Conservation (phyloP, 257 asterid genomes). For the Solanum chilense region DNA sequence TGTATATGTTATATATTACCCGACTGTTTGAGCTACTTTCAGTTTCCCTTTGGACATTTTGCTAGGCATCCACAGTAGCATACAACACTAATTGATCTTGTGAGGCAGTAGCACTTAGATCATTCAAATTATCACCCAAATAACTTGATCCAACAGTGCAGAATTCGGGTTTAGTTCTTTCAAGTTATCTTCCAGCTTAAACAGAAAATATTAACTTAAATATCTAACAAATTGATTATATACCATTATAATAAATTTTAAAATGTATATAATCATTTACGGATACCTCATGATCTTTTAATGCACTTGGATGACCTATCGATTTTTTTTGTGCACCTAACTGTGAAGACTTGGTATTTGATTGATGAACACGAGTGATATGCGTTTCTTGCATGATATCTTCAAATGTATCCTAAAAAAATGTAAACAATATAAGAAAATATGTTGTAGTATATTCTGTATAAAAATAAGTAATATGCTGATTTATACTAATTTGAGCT, state of each 20-base stretch:
- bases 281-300: neutral
- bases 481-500: no score
- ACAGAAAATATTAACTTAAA: no score
- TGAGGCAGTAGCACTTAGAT: neutral
- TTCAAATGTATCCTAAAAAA: neutral
- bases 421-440: no score
- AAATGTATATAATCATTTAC: no score
- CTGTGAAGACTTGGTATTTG: no score
- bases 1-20: neutral
- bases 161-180: no score
- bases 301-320: neutral
- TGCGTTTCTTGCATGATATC: neutral
- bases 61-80: neutral
- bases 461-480: no score
- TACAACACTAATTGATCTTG: neutral
- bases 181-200: neutral
- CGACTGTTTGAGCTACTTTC: no score
- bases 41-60: neutral
- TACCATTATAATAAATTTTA: neutral
- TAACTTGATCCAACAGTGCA: neutral
- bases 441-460: no score
- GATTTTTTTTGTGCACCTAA: neutral
- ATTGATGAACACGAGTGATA: neutral
- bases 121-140: neutral
- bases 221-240: no score